Conservation (phyloP, 768 basidiomycete species). For the Trametes meyenii region DNA sequence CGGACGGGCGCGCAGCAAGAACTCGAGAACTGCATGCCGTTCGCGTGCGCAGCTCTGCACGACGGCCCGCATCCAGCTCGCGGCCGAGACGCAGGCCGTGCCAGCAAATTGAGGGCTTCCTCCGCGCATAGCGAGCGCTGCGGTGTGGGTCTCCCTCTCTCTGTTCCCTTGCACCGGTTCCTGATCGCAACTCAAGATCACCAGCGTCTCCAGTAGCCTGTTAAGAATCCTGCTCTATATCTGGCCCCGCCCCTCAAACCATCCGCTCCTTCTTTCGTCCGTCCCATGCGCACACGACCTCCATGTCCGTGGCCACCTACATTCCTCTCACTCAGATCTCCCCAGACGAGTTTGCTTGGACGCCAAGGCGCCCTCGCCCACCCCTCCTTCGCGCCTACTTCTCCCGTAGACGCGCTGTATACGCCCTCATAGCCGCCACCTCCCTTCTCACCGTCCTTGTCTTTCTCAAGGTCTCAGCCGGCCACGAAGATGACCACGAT, state of each 20-base stretch:
- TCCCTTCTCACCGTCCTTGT: conserved; percentile 21
- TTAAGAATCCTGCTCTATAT: neutral
- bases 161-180: neutral
- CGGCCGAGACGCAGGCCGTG: no score
- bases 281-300: neutral
- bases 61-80: no score
- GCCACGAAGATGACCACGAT: conserved; percentile 15
- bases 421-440: conserved; percentile 22
- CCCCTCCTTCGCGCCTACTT: neutral
- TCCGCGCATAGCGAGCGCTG: neutral
- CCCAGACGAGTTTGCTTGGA: conserved; percentile 11
- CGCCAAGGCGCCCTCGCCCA: neutral
- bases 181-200: conserved; percentile 10
- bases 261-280: conserved; percentile 22
- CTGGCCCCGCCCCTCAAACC: conserved; percentile 21
- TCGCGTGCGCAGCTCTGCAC: neutral
- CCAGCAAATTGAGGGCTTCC: no score
- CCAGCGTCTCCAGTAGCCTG: neutral
- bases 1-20: neutral
- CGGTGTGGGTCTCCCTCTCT: neutral
- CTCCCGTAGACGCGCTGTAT: conserved; percentile 19
- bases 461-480: conserved; percentile 19
- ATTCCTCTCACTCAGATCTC: conserved; percentile 28
- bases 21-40: neutral
- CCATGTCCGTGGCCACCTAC: conserved; percentile 22